Base-by-base conservation (phyloP, 768 basidiomycete genomes). In the Thelephora ganbajun region DNA sequence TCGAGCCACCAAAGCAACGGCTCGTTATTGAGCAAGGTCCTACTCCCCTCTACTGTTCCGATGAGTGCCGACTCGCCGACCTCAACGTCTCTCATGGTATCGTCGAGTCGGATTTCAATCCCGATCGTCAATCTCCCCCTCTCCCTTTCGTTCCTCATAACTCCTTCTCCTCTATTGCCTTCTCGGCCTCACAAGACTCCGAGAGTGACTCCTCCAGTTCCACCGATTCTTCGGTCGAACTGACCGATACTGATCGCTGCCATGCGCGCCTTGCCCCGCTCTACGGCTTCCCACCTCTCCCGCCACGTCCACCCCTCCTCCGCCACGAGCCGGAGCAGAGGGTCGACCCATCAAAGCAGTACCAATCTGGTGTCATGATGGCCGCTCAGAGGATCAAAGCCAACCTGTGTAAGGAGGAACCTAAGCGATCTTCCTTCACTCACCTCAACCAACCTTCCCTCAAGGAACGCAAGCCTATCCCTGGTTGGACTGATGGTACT, bases 11-110 rank as follows among this genome's bases (percentile, higher is more conserved):
- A 39, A 74, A 76, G 58, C 69, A 73, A 37, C 77, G 77, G 42
- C 77, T 77, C 11, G 69, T 86, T 64, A 87, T 88, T 65, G 83
- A 86, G 66, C 83, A 83, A 60, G 70, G 70, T 1, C 85, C 83
- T n/a, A 77, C 75, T 1, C 85, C 85, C 16, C 72, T 89, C 50
- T 89, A 90, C 66, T 90, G 86, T 64, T 88, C 85, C 1, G 82
- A 85, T 52, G 74, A 80, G 56, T 90, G 86, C 59, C 70, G 74
- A 50, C 61, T 79, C 36, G 64, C 65, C 35, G 86, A 89, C 61
- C 59, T 79, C 54, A 66, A 68, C 56, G 60, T 60, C 55, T 57
- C 56, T 22, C 59, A 66, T 35, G 65, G 65, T 33, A 64, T 59
- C 45, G 63, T 72, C 43, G 68, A 68, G 46, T 66, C 70, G 57